Conservation (phyloP, 1,139 yeast species). For the Geotrichum carabidarum region DNA sequence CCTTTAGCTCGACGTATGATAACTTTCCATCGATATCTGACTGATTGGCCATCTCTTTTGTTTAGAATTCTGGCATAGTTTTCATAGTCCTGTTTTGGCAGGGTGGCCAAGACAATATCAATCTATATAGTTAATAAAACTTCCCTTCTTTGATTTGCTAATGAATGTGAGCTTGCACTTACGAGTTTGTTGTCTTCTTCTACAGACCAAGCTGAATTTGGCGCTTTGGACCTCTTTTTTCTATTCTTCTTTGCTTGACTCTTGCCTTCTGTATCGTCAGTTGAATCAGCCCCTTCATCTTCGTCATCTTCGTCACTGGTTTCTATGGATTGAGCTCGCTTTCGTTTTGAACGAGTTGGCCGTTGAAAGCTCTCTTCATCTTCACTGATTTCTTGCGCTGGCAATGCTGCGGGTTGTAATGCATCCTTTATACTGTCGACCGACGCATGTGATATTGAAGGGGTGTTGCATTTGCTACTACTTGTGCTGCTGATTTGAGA, state of each 20-base stretch:
- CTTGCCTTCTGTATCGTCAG: not conserved
- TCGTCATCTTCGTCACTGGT: constrained; percentile 12
- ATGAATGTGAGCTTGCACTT: constrained; percentile 65
- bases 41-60: constrained; percentile 37
- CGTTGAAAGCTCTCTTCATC: not conserved
- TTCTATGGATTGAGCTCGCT: not conserved
- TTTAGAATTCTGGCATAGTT: constrained; percentile 35
- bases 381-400: too few species aligned
- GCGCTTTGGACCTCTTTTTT: constrained; percentile 10
- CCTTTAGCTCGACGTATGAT: constrained; percentile 35
- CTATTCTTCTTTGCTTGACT: constrained; percentile 2
- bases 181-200: constrained; percentile 87
- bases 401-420: too few species aligned
- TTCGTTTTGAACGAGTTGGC: not conserved
- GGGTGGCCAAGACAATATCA: constrained; percentile 34
- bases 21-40: constrained; percentile 38
- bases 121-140: constrained; percentile 25
- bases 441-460: not conserved
- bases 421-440: too few species aligned
- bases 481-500: not conserved
- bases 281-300: constrained; percentile 5
- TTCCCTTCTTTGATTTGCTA: constrained; percentile 55
- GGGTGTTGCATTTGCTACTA: not conserved
- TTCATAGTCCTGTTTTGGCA: constrained; percentile 36
- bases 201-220: constrained; percentile 49